These are phyloP conservation scores for Teratosphaeria viscida DNA, from an alignment of 2,329 filamentous ascomycete species.

Conservation along the genomic window DNA sequence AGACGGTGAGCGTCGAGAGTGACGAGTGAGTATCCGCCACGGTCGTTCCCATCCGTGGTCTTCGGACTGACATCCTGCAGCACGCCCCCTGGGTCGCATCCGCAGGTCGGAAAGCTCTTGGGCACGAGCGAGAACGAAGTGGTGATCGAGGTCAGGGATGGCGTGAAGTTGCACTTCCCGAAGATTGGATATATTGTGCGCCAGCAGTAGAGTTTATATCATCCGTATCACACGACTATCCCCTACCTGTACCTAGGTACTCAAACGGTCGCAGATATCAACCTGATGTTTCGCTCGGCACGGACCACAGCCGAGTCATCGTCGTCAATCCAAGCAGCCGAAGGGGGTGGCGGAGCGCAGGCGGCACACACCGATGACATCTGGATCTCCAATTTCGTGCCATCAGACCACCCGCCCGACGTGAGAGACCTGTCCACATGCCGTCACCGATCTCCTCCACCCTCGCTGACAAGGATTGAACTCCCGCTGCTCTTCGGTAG, in stretches of 20 bases:
- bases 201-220: conserved; percentile 1
- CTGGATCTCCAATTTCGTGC: too few relatives aligned
- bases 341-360: too few relatives aligned
- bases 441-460: too few relatives aligned
- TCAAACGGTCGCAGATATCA: background rate
- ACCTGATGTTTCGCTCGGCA: too few relatives aligned
- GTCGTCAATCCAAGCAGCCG: too few relatives aligned
- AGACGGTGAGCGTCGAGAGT: conserved; percentile 16
- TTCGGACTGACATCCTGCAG: conserved; percentile 4
- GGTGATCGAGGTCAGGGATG: conserved; percentile 21
- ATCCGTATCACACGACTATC: background rate
- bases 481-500: background rate
- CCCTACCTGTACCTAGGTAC: background rate
- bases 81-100: conserved; percentile 15
- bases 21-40: conserved; percentile 15
- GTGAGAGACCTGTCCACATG: too few relatives aligned
- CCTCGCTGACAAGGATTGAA: background rate
- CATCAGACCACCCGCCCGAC: too few relatives aligned
- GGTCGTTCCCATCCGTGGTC: background rate
- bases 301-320: too few relatives aligned
- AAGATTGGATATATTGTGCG: conserved; percentile 28
- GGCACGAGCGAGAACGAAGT: conserved; percentile 15
- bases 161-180: conserved; percentile 28
- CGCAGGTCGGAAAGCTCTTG: conserved; percentile 21
- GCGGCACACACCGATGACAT: too few relatives aligned